Evolutionary conservation across 2,329 filamentous ascomycete species (phyloP).

Genomic region (Xylogone sp.): DNA sequence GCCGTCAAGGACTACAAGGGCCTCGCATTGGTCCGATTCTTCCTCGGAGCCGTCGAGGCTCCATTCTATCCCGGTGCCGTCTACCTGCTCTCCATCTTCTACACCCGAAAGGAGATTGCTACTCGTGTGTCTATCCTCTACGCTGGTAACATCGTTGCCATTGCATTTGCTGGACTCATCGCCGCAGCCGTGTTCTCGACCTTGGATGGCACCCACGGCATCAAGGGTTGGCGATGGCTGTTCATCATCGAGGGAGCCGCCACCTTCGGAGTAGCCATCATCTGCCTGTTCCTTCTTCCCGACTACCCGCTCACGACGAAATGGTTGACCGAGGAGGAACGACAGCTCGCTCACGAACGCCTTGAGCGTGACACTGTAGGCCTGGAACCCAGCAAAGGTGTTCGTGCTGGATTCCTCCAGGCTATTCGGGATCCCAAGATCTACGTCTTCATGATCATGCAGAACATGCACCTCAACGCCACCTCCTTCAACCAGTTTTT

Average conservation of each 20-base stretch:
- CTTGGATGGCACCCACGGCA: conserved; percentile 5
- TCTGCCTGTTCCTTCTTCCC: conserved; percentile 28
- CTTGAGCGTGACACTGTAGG: conserved; percentile 41
- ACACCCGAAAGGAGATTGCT: conserved; percentile 46
- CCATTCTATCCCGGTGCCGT: conserved; percentile 44
- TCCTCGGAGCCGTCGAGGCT: conserved; percentile 13
- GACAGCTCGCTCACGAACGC: conserved; percentile 33
- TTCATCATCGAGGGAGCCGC: conserved; percentile 47
- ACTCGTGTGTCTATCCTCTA: conserved; percentile 42
- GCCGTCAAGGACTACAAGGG: conserved; percentile 36
- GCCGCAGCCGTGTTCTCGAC: conserved; percentile 36
- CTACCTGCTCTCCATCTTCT: conserved; percentile 50
- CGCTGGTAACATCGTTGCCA: conserved; percentile 39
- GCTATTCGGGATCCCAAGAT: conserved; percentile 37
- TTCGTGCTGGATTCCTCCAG: conserved; percentile 36
- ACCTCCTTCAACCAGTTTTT: conserved; percentile 38
- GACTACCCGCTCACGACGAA: conserved; percentile 32
- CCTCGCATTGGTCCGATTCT: conserved; percentile 33
- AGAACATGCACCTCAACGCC: conserved; percentile 43
- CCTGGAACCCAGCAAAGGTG: conserved; percentile 30
- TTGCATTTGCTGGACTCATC: conserved; percentile 49
- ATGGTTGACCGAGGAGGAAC: conserved; percentile 39
- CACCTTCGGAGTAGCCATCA: conserved; percentile 43
- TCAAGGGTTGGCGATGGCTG: conserved; percentile 44
- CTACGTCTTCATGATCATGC: conserved; percentile 42